Percentiles rank a stretch among this genome's conserved stretches.
phyloP scores from a whole-genome alignment of 768 basidiomycete genomes.

The Lactarius trivialis region DNA sequence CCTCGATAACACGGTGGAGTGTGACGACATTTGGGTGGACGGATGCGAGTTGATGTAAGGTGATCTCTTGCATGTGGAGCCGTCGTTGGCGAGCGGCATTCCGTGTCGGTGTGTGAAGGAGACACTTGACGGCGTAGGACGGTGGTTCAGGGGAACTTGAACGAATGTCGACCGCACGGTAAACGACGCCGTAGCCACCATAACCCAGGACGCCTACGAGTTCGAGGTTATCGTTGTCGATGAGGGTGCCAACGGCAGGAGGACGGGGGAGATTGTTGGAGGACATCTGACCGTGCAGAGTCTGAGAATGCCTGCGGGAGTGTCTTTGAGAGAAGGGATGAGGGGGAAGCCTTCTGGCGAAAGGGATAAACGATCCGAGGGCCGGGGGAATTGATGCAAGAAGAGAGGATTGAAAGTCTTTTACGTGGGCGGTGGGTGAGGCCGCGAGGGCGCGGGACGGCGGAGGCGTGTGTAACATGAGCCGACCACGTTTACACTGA shows the following conservation, averaged over 20 bases:
- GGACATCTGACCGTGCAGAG: slow-evolving; percentile 27
- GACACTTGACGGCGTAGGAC: slow-evolving; percentile 90
- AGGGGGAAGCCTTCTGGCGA: slow-evolving; percentile 18
- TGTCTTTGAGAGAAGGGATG: background rate
- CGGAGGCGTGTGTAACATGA: slow-evolving; percentile 33
- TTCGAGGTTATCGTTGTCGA: slow-evolving; percentile 78
- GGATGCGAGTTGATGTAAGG: slow-evolving; percentile 67
- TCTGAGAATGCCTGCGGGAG: slow-evolving; percentile 16
- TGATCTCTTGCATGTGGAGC: slow-evolving; percentile 83
- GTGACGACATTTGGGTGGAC: slow-evolving; percentile 80
- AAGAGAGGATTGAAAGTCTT: slow-evolving; percentile 22
- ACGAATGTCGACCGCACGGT: slow-evolving; percentile 66
- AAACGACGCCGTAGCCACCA: slow-evolving; percentile 94
- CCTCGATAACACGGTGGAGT: slow-evolving; percentile 83
- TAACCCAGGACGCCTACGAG: slow-evolving; percentile 84
- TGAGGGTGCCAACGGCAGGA: slow-evolving; percentile 62
- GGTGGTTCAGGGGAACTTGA: slow-evolving; percentile 34
- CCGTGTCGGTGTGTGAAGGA: slow-evolving; percentile 47
- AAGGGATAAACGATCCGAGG: slow-evolving; percentile 25
- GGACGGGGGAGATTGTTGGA: slow-evolving; percentile 33
- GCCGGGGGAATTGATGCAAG: slow-evolving; percentile 28
- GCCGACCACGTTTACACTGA: slow-evolving; percentile 25
- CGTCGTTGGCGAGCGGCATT: slow-evolving; percentile 51
- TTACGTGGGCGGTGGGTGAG: slow-evolving; percentile 30
- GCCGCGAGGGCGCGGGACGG: slow-evolving; percentile 27